Evolutionary conservation across 768 basidiomycete species (phyloP), one percentile per base, ranked within the genome.

Genomic region (Gelatoporia subvermispora): DNA sequence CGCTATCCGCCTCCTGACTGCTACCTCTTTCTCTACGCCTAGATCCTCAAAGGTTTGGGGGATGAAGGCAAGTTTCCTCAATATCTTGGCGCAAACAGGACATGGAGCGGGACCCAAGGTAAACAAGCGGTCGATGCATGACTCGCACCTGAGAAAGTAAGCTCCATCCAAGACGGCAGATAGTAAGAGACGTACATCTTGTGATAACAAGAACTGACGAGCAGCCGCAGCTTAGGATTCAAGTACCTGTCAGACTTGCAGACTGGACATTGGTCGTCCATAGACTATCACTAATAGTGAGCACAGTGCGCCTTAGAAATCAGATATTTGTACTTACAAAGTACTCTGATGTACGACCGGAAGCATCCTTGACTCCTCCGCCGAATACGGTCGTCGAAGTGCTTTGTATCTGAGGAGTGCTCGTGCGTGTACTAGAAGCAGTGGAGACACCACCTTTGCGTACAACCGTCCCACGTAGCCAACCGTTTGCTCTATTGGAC

Each of bases 201-300:
- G 70, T 99, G 96, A 68, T 96, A 99, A 65, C 96, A 99, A 15
- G 91, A 85, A 66, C 90, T 93, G 58, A 99, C 93, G 42, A 98
- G 78, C 35, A 99, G 75, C 37, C 95, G 82, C 28, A 99, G 73
- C 61, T 94, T 95, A 18, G 93, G 92, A 60, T 98, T 96, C 50
- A 96, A 74, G 64, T 96, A 97, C 46, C 95, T 74, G 65, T 99
- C 96, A 35, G 91, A 93, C 67, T 93, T 93, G 75, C 96, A 98
- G 2, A 98, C 88, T 0, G 95, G 95, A 71, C 96, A 99, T 63
- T 89, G 84, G 65, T 99, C 96, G 52, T 91, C 87, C 79, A 88
- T 88, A 21, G 85, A 83, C 88, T 90, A 34, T 11, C 28, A 42
- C 21, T 55, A 54, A 44, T 36, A 40, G 15, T 43, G 13, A 49